These are phyloP conservation scores for Phaeosphaeriaceae sp. DNA, from an alignment of 2,329 filamentous ascomycete genomes.

Conservation along the genomic window DNA sequence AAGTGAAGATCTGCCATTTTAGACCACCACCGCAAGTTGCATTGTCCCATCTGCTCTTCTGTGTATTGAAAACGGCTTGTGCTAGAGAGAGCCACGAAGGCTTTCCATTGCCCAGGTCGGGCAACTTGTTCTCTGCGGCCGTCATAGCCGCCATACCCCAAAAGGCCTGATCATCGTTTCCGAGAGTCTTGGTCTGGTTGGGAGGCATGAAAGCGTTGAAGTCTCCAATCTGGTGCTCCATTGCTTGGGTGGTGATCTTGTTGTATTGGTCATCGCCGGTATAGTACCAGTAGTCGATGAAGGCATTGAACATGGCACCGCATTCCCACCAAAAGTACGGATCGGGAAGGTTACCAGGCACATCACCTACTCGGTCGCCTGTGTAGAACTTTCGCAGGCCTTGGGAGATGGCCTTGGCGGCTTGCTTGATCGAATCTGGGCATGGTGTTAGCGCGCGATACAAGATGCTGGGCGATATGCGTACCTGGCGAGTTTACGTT, in stretches of 20 bases:
- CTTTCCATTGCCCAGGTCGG: conserved; percentile 52
- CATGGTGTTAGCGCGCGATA: conserved; percentile 14
- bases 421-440: conserved; percentile 67
- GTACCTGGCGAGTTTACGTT: conserved; percentile 38
- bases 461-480: conserved; percentile 4
- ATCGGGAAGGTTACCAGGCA: conserved; percentile 61
- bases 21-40: conserved; percentile 73
- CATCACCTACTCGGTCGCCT: conserved; percentile 65
- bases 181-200: conserved; percentile 65
- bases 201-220: conserved; percentile 79
- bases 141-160: conserved; percentile 66
- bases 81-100: conserved; percentile 72
- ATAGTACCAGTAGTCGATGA: conserved; percentile 53
- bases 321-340: conserved; percentile 55
- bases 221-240: conserved; percentile 76
- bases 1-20: conserved; percentile 79
- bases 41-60: conserved; percentile 72
- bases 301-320: conserved; percentile 48
- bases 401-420: conserved; percentile 65
- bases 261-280: conserved; percentile 50
- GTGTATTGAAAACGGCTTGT: conserved; percentile 75
- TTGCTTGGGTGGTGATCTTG: conserved; percentile 55
- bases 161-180: conserved; percentile 65
- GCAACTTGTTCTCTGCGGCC: conserved; percentile 60
- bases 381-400: conserved; percentile 70